These are phyloP conservation scores for Trametopsis cervina DNA, from an alignment of 768 basidiomycete genomes.

Conservation along the genomic window DNA sequence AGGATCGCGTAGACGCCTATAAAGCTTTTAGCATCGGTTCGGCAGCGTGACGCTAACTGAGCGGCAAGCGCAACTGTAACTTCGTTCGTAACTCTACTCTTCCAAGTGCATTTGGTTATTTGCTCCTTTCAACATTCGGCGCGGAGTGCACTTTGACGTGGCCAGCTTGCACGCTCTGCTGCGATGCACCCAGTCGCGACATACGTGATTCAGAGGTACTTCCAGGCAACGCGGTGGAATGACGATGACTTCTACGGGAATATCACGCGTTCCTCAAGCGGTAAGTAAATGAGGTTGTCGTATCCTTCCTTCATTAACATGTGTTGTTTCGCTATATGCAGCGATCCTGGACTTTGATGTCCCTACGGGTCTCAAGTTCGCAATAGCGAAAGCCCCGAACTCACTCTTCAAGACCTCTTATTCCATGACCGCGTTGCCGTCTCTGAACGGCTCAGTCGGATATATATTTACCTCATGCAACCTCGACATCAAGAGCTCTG, in stretches of 20 bases:
- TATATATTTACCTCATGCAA: constrained; percentile 92
- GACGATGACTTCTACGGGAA: constrained; percentile 93
- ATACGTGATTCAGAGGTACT: constrained; percentile 85
- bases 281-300: constrained; percentile 31
- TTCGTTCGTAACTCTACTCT: background rate
- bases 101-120: too few relatives aligned
- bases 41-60: too few relatives aligned
- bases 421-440: constrained; percentile 89
- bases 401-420: constrained; percentile 85
- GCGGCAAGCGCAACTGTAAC: too few relatives aligned
- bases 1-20: constrained; percentile 25
- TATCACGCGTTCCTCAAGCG: constrained; percentile 82
- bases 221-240: constrained; percentile 92
- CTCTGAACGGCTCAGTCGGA: constrained; percentile 85
- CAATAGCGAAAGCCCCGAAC: constrained; percentile 85
- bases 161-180: background rate
- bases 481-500: constrained; percentile 62
- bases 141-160: too few relatives aligned
- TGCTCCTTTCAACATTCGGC: too few relatives aligned
- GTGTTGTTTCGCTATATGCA: constrained; percentile 27
- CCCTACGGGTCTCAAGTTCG: constrained; percentile 73
- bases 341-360: constrained; percentile 90
- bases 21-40: too few relatives aligned
- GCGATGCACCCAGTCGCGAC: constrained; percentile 81
- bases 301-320: background rate